Conservation (phyloP, 225 moss, liverwort and hornwort genomes). For the Climacium dendroides region DNA sequence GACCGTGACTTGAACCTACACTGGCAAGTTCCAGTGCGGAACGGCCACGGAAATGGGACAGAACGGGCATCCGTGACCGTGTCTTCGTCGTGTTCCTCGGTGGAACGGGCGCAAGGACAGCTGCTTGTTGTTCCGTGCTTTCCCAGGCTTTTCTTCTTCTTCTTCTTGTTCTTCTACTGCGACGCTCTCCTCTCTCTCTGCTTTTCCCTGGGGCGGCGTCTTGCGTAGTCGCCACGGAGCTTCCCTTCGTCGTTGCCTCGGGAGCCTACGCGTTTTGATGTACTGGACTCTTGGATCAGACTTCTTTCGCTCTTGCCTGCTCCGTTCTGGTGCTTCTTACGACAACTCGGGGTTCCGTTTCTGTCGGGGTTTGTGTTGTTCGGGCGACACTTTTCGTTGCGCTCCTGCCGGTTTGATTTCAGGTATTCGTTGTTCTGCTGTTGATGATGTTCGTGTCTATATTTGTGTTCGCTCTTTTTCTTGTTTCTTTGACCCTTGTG, state of each 20-base stretch:
- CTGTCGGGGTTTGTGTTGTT: not conserved
- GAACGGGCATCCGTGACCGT: not conserved
- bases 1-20: not conserved
- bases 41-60: not conserved
- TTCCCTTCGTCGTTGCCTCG: not conserved
- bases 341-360: not conserved
- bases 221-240: constrained; percentile 3
- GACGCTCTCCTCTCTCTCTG: not conserved
- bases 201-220: not conserved
- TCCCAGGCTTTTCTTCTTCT: not conserved
- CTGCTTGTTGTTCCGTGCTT: not conserved
- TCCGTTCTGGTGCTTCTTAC: not conserved
- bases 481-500: not conserved
- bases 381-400: not conserved
- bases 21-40: not conserved
- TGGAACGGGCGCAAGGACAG: not conserved
- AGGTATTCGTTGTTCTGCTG: not conserved
- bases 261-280: constrained; percentile 1
- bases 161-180: not conserved
- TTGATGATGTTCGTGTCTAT: not conserved
- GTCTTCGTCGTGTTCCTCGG: not conserved
- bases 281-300: not conserved
- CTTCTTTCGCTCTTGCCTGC: not conserved
- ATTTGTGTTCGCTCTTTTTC: not conserved
- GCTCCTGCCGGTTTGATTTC: not conserved